Base-by-base conservation (phyloP, 352 stramenopile species). In the Phytophthora hibernalis region DNA sequence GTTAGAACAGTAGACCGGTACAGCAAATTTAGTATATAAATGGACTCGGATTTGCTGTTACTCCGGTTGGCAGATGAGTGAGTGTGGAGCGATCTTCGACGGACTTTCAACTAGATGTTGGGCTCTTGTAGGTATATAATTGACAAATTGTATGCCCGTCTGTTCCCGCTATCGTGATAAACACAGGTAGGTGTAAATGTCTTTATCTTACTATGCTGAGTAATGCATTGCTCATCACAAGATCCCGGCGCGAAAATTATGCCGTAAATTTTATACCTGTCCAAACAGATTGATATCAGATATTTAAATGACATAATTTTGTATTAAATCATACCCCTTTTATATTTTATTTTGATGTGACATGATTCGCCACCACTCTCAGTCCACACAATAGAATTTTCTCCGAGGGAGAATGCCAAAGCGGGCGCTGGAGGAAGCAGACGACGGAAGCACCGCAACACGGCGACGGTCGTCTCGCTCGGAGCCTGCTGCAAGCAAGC, bases 161-260 rank as follows among this genome's bases (percentile, higher is more conserved):
- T n/a, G 37, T 43, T 43, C 12, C 16, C 15, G 35, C 15, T 20
- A 18, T 20, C 5, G 35, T 31, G 43, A 51, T n/a, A 33, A 33
- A 12, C 21, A 50, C n/a, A n/a, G n/a, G n/a, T n/a, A n/a, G n/a
- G n/a, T 51, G 44, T 12, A 51, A 31, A 31, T 33, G 35, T 50
- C 21, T 33, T 33, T 7, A 18, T 51, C 1, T 51, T 18, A 51
- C 9, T 51, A 51, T 18, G n/a, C 35, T 42, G 13, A 3, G 13
- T 33, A 31, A 21, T 51, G 1, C 0, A 7, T 51, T 50, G 10
- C 21, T 11, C 21, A 51, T 51, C 38, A 5, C 4, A 18, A 0
- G 21, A 50, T 50, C 15, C 12, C 5, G 44, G 43, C 44, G 44
- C 8, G 44, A 51, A 33, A 21, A 5, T 20, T n/a, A n/a, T n/a